phyloP scores from a whole-genome alignment of 2,329 filamentous ascomycete species.

The Fusarium brachygibbosum region DNA sequence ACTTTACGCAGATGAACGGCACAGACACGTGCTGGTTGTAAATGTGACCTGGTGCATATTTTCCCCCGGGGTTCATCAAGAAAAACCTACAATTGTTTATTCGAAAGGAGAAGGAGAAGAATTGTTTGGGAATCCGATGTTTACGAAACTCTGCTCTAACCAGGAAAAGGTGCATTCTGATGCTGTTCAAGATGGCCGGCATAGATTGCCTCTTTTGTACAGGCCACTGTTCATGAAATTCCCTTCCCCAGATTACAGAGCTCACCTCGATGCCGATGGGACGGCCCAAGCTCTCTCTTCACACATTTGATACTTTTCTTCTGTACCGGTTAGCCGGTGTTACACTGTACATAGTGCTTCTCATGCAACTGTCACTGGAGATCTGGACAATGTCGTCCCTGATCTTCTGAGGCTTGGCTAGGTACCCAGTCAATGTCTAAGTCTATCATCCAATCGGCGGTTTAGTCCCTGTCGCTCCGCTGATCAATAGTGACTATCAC shows the following conservation, averaged over 20 bases:
- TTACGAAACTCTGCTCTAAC: background rate
- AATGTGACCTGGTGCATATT: slow-evolving; percentile 47
- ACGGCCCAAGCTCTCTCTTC: slow-evolving; percentile 11
- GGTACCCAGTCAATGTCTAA: slow-evolving; percentile 11
- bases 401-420: slow-evolving; percentile 16
- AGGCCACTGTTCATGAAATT: slow-evolving; percentile 10
- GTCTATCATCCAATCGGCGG: slow-evolving; percentile 41
- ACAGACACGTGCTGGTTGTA: slow-evolving; percentile 44
- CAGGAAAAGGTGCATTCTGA: background rate
- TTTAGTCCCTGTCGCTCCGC: slow-evolving; percentile 22
- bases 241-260: slow-evolving; percentile 15
- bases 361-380: slow-evolving; percentile 23
- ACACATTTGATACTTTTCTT: slow-evolving; percentile 3
- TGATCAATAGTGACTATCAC: slow-evolving; percentile 10
- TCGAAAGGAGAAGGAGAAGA: slow-evolving; percentile 18
- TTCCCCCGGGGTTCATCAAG: slow-evolving; percentile 19
- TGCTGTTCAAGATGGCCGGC: slow-evolving; percentile 1
- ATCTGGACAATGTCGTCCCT: slow-evolving; percentile 23
- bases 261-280: slow-evolving; percentile 12
- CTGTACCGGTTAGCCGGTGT: background rate
- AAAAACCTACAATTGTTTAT: background rate
- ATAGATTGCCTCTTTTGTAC: background rate
- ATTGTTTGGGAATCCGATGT: background rate
- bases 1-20: slow-evolving; percentile 46
- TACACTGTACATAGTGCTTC: slow-evolving; percentile 1